Evolutionary conservation across 345 rosid genomes (phyloP).

Genomic region (Punica granatum): DNA sequence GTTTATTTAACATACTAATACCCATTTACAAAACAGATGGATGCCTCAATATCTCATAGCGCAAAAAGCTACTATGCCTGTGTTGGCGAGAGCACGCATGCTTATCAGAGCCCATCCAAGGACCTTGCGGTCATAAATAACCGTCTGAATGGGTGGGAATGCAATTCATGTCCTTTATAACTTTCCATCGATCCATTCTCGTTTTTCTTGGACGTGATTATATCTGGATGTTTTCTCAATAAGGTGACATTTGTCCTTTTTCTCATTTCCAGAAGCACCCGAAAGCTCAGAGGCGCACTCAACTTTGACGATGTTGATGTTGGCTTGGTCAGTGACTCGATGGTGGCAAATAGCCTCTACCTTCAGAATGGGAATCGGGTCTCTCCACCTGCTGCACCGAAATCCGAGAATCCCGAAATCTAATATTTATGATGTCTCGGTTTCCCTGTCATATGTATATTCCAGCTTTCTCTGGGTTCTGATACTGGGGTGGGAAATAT

Average conservation of each 20-base stretch:
- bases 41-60: slow-evolving; percentile 81
- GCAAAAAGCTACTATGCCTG: slow-evolving; percentile 91
- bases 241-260: not conserved
- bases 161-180: not conserved
- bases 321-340: slow-evolving; percentile 89
- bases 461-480: slow-evolving; percentile 6
- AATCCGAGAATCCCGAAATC: slow-evolving; percentile 33
- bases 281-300: slow-evolving; percentile 60
- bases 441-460: slow-evolving; percentile 18
- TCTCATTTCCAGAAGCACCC: slow-evolving; percentile 32
- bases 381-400: slow-evolving; percentile 26
- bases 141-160: slow-evolving; percentile 65
- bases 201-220: not conserved
- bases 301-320: slow-evolving; percentile 73
- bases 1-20: too few relatives aligned
- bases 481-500: not conserved
- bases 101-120: slow-evolving; percentile 97
- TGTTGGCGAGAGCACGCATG: slow-evolving; percentile 97
- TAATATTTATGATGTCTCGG: slow-evolving; percentile 4
- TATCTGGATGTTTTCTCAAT: not conserved
- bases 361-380: slow-evolving; percentile 55
- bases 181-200: not conserved
- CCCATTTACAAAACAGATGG: slow-evolving; percentile 51
- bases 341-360: slow-evolving; percentile 81
- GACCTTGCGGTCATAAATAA: slow-evolving; percentile 83